phyloP scores from a whole-genome alignment of 208 protist genomes.

The Naegleria gruberi region DNA sequence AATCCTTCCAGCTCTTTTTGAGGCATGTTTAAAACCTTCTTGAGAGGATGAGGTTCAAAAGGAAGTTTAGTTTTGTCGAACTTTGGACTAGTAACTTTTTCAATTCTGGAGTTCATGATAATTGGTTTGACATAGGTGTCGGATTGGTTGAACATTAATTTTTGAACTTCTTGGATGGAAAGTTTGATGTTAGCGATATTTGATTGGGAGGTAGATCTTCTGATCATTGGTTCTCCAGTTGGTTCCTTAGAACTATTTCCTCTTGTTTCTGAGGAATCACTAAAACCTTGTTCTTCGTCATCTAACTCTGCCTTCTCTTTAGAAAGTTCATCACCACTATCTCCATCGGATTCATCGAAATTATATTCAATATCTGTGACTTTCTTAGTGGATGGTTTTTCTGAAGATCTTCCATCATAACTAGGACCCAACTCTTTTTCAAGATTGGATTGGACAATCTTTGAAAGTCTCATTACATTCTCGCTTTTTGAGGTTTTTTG shows the following conservation, averaged over 20 bases:
- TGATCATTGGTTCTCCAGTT: slow-evolving; percentile 22
- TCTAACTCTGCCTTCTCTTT: slow-evolving; percentile 17
- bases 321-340: not conserved
- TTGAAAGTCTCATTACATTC: slow-evolving; percentile 36
- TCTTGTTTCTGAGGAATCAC: not conserved
- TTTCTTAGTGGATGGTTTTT: slow-evolving; percentile 37
- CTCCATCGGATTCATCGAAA: slow-evolving; percentile 40
- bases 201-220: not conserved
- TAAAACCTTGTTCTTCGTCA: slow-evolving; percentile 11
- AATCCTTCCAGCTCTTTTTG: slow-evolving; percentile 48
- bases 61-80: slow-evolving; percentile 51
- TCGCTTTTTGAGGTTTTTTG: not conserved
- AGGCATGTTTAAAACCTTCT: slow-evolving; percentile 52
- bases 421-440: slow-evolving; percentile 37
- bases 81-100: slow-evolving; percentile 58
- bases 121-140: slow-evolving; percentile 74
- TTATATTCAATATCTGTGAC: slow-evolving; percentile 56
- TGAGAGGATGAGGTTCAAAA: slow-evolving; percentile 52
- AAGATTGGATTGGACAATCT: slow-evolving; percentile 30
- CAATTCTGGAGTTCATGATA: slow-evolving; percentile 71
- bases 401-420: slow-evolving; percentile 37
- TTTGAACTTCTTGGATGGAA: slow-evolving; percentile 17
- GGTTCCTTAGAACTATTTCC: not conserved
- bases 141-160: slow-evolving; percentile 53
- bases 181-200: not conserved